Evolutionary conservation across 176 grass and related monocot species (phyloP), one percentile per base, ranked within the genome.

Genomic region (Musa itinerans): DNA sequence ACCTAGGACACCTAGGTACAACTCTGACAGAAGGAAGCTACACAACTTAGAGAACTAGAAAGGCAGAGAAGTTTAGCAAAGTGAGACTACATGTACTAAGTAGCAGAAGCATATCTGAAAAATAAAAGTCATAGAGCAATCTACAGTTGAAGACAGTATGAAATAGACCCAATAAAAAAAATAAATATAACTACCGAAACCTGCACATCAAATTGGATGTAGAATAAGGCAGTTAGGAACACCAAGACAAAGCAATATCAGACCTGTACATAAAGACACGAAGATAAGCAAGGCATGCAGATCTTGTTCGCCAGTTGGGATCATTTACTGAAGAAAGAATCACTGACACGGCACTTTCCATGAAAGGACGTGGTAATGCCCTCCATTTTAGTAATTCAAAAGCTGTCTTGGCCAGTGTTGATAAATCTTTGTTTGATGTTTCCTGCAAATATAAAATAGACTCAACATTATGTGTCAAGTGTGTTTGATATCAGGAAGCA

Each of bases 391-490:
- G 74, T 79, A 98, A 80, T 83, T 91, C 86, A 85, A 98, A 98
- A 82, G 90, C 81, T 57, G 94, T 81, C 78, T 98, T 98, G 64
- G 94, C 86, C 8, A 93, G 87, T 65, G 86, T 85, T n/a, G 90
- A 93, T 74, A 98, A 87, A 69, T 98, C 86, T 83, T 98, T 93
- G 25, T 91, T 93, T 82, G 94, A 93, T 85, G 86, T 93, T 91
- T 98, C 94, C 94, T 98, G 73, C 20, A 61, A 79, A 78, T 52
- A 80, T 65, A 11, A 22, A 8, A 63, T 22, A 23, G 61, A 11
- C 11, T 26, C 10, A 11, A 65, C 63, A 65, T 12, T 27, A 11
- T 22, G 19, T 65, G 23, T 11, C 9, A 23, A 27, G 22, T 12
- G n/a, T 27, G n/a, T 43, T 43, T 43, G 4, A 6, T 6, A 43